Base-by-base conservation (phyloP, 2,329 filamentous ascomycete species). In the Colletotrichum lentis region DNA sequence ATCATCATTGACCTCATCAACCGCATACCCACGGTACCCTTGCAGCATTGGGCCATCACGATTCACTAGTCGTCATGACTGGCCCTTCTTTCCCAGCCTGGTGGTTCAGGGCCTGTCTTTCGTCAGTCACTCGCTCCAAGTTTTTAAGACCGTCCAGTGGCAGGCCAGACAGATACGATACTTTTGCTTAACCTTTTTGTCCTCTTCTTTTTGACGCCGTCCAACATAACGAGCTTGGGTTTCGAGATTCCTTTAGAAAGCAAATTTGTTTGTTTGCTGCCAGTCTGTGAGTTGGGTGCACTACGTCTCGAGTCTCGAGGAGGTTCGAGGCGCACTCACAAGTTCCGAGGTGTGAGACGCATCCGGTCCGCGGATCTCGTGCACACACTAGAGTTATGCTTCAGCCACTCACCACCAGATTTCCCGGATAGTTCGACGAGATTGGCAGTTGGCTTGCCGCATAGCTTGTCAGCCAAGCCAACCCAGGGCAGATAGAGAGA, bases 91-190 rank as follows among this genome's bases (percentile, higher is more conserved):
- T 60, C 64, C 65, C 65, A 54, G 61, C 49, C n/a, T 50, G 35
- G 54, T 50, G 65, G 65, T 65, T 64, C 61, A 44, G 52, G 46
- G 18, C 47, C 20, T 53, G 59, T 63, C 64, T 57, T 53, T 47
- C 39, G 20, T 24, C 11, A 44, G 54, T 52, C 37, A 18, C 41
- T 37, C 24, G 27, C 22, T 35, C 47, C 27, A 37, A 10, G 46
- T 37, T 20, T 55, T 20, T 20, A 47, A 20, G 60, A 35, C 59
- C 27, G 20, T 41, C 44, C 53, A 39, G 44, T 60, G 44, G 35
- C 57, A 53, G 27, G 39, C 22, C 62, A 54, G 49, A 27, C 27
- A 31, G 27, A 31, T 31, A 31, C 27, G 27, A 31, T 12, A 20
- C 20, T 41, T 49, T 46, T 53, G 47, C 41, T 46, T 54, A 31